Evolutionary conservation across 306 rosid species (phyloP).

Genomic region (Castanea sativa): DNA sequence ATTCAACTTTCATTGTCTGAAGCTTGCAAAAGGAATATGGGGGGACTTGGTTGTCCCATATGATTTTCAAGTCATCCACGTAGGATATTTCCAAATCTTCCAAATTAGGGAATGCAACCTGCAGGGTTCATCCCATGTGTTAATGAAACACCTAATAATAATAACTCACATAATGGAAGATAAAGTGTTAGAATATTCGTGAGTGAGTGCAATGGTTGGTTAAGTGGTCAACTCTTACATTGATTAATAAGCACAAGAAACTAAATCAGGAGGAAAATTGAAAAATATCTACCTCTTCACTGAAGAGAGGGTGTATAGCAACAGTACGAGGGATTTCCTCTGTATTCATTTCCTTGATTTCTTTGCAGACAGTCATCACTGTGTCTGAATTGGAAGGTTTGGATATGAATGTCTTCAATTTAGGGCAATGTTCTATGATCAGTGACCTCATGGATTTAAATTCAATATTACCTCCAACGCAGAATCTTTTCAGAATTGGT

Average conservation of each 20-base stretch:
- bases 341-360: too few relatives aligned
- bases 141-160: neutral
- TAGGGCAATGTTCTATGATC: too few relatives aligned
- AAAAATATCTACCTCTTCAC: neutral
- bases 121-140: neutral
- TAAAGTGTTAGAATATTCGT: neutral
- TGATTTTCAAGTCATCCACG: neutral
- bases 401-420: too few relatives aligned
- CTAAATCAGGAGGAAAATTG: too few relatives aligned
- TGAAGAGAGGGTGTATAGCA: neutral
- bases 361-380: neutral
- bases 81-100: conserved; percentile 3
- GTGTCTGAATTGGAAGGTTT: neutral
- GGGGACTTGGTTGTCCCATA: conserved; percentile 4
- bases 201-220: too few relatives aligned
- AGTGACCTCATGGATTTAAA: too few relatives aligned
- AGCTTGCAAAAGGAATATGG: conserved; percentile 8
- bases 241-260: too few relatives aligned
- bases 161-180: neutral
- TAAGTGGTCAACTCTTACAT: too few relatives aligned
- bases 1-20: neutral
- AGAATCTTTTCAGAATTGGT: too few relatives aligned
- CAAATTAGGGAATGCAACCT: conserved; percentile 18
- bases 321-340: too few relatives aligned
- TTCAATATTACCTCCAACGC: too few relatives aligned